These are phyloP conservation scores for Arthroderma sp. DNA, from an alignment of 2,329 filamentous ascomycete species.

Conservation along the genomic window DNA sequence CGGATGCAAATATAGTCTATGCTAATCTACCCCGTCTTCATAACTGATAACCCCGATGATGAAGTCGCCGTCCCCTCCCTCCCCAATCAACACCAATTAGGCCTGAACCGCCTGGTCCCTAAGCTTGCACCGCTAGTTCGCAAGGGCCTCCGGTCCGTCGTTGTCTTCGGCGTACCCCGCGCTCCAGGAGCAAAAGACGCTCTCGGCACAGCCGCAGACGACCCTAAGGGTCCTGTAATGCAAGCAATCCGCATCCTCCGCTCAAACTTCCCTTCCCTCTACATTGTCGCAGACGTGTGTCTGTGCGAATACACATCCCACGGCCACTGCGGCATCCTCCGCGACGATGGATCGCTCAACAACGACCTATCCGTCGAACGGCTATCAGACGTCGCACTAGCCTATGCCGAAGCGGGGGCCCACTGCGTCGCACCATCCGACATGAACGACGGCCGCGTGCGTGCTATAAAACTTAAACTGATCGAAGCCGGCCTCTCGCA, in stretches of 20 bases:
- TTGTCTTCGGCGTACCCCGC: slow-evolving; percentile 88
- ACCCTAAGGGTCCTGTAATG: slow-evolving; percentile 85
- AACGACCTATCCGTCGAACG: slow-evolving; percentile 87
- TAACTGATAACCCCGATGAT: slow-evolving; percentile 88
- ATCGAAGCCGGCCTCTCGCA: slow-evolving; percentile 92
- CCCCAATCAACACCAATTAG: slow-evolving; percentile 77
- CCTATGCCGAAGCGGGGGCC: slow-evolving; percentile 88
- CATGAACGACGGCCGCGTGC: slow-evolving; percentile 97
- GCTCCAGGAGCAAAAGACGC: slow-evolving; percentile 72
- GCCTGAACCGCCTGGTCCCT: slow-evolving; percentile 70
- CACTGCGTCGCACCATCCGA: slow-evolving; percentile 96
- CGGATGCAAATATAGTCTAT: slow-evolving; percentile 53
- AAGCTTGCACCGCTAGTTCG: slow-evolving; percentile 76
- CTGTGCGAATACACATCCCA: slow-evolving; percentile 98
- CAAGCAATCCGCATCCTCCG: slow-evolving; percentile 71
- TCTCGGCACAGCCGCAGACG: slow-evolving; percentile 81
- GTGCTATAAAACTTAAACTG: slow-evolving; percentile 93
- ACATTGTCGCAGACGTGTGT: slow-evolving; percentile 85
- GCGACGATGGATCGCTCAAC: slow-evolving; percentile 85
- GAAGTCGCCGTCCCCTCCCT: slow-evolving; percentile 81
- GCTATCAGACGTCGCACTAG: slow-evolving; percentile 92
- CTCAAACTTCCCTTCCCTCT: slow-evolving; percentile 74
- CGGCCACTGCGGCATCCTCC: slow-evolving; percentile 90
- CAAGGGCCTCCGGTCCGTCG: slow-evolving; percentile 84
- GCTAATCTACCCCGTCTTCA: slow-evolving; percentile 95